Evolutionary conservation across 2,329 filamentous ascomycete species (phyloP).

Genomic region (Ceratocystis variospora): DNA sequence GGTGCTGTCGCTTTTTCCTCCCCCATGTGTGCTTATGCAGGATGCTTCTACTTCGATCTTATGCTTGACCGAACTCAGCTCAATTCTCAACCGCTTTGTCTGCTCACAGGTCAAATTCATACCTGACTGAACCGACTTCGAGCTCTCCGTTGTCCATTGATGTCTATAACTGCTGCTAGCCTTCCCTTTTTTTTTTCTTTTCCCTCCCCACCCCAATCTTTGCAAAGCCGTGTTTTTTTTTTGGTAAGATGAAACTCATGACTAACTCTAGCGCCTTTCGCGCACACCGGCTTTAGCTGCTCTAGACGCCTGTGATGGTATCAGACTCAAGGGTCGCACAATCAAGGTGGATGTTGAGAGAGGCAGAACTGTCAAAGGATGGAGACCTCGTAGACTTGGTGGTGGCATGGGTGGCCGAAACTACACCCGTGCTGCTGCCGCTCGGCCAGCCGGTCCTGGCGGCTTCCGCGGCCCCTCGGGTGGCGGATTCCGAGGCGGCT

Average conservation of each 20-base stretch:
- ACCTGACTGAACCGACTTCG: constrained; percentile 3
- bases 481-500: constrained; percentile 34
- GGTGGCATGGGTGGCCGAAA: constrained; percentile 84
- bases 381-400: constrained; percentile 82
- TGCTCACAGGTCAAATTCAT: background rate
- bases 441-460: constrained; percentile 54
- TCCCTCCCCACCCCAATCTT: background rate
- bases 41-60: constrained; percentile 23
- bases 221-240: constrained; percentile 21
- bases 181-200: too few species aligned
- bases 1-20: constrained; percentile 26
- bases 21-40: constrained; percentile 20
- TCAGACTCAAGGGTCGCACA: constrained; percentile 80
- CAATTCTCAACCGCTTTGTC: background rate
- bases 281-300: constrained; percentile 58
- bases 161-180: background rate
- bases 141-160: background rate
- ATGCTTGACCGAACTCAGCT: constrained; percentile 8
- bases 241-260: constrained; percentile 39
- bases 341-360: constrained; percentile 94
- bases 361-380: constrained; percentile 83
- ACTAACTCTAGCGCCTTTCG: constrained; percentile 53
- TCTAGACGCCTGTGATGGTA: constrained; percentile 70
- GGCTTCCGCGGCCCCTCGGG: constrained; percentile 43
- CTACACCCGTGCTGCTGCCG: constrained; percentile 70